These are phyloP conservation scores for Clarireedia paspali DNA, from an alignment of 2,329 filamentous ascomycete species.

Conservation along the genomic window DNA sequence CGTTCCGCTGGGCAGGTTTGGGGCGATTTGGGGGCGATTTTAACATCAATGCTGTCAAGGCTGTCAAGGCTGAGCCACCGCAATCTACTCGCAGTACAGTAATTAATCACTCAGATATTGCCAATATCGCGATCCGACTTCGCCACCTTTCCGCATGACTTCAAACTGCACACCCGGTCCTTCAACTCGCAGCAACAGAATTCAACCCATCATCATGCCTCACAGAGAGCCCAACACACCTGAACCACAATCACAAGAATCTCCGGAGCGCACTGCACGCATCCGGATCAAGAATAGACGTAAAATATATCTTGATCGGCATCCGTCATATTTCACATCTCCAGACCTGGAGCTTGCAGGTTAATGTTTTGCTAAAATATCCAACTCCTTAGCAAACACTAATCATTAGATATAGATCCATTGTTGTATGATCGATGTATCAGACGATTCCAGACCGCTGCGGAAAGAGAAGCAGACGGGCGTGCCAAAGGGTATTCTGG, in stretches of 20 bases:
- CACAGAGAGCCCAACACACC: conserved; percentile 16
- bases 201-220: conserved; percentile 18
- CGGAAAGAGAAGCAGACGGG: conserved; percentile 30
- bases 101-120: background rate
- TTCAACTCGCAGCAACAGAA: conserved; percentile 7
- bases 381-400: conserved; percentile 5
- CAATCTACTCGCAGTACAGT: background rate
- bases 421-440: conserved; percentile 30
- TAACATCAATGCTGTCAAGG: background rate
- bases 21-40: too few species aligned
- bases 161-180: background rate
- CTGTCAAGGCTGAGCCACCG: background rate
- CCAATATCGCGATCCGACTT: background rate
- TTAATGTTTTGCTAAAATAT: conserved; percentile 8
- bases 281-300: conserved; percentile 29
- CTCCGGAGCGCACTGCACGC: conserved; percentile 16
- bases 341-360: conserved; percentile 30
- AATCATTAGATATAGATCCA: conserved; percentile 24
- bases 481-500: conserved; percentile 30
- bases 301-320: conserved; percentile 29
- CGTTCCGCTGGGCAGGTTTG: too few species aligned
- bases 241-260: conserved; percentile 5
- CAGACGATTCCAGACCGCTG: conserved; percentile 27
- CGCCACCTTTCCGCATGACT: conserved; percentile 5
- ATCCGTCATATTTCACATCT: conserved; percentile 29